Conservation (phyloP, 495 filamentous ascomycete genomes). For the Pyronema domesticum region DNA sequence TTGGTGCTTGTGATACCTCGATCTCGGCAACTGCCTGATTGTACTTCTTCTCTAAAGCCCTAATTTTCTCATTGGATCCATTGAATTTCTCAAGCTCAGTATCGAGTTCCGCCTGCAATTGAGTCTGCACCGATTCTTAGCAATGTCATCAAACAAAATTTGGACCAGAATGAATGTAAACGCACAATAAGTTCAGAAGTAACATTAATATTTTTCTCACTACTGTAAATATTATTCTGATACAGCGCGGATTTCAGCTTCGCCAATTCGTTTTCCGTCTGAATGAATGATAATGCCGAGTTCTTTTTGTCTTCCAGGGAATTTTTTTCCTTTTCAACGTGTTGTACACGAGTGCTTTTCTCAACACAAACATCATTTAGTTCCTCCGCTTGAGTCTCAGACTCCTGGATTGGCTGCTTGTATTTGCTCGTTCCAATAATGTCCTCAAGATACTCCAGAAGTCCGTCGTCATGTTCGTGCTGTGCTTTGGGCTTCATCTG, state of each 20-base stretch:
- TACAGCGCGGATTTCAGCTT: constrained; percentile 79
- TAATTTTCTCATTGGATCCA: constrained; percentile 82
- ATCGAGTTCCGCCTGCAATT: constrained; percentile 78
- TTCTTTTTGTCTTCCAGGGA: constrained; percentile 89
- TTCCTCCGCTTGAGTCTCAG: constrained; percentile 68
- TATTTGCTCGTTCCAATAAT: constrained; percentile 98
- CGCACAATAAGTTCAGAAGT: constrained; percentile 62
- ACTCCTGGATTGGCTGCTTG: constrained; percentile 89
- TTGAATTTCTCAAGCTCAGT: constrained; percentile 79
- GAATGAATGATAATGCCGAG: constrained; percentile 72
- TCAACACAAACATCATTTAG: constrained; percentile 89
- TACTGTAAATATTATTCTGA: constrained; percentile 75
- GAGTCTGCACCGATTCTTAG: constrained; percentile 25
- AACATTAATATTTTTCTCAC: constrained; percentile 69
- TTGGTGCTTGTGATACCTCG: constrained; percentile 9
- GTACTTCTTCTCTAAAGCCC: constrained; percentile 69
- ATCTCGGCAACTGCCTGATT: constrained; percentile 57
- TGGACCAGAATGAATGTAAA: neutral
- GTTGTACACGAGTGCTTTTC: constrained; percentile 84
- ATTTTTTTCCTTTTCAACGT: constrained; percentile 94
- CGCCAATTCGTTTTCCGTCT: constrained; percentile 80
- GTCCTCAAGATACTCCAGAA: constrained; percentile 93
- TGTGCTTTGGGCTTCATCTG: constrained; percentile 97
- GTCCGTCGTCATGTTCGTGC: constrained; percentile 86
- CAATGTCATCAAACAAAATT: no score